phyloP scores from a whole-genome alignment of 352 stramenopile genomes.

The Phytophthora podocarpi region DNA sequence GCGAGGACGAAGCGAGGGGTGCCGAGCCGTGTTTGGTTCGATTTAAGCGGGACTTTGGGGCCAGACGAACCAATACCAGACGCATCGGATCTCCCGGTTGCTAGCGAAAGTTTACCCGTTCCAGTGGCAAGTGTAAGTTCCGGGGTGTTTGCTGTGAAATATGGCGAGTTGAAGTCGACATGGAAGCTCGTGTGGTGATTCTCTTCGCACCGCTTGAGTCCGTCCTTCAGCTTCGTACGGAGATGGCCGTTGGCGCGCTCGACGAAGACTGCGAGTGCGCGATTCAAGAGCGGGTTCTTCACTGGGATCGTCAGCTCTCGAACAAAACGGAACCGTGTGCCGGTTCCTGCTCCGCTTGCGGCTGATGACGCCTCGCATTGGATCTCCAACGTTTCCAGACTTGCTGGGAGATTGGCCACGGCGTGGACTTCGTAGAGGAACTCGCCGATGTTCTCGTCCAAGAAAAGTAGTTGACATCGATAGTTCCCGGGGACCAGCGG shows the following conservation, averaged over 20 bases:
- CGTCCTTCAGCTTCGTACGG: constrained; percentile 79
- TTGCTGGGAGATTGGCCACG: constrained; percentile 75
- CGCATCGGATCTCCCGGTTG: constrained; percentile 21
- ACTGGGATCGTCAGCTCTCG: constrained; percentile 77
- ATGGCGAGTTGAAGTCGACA: constrained; percentile 89
- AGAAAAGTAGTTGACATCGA: constrained; percentile 89
- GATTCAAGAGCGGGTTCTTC: constrained; percentile 82
- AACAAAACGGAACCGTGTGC: constrained; percentile 55
- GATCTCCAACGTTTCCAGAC: constrained; percentile 81
- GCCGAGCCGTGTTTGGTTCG: constrained; percentile 54
- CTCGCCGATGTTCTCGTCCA: constrained; percentile 93
- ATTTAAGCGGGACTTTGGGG: constrained; percentile 35
- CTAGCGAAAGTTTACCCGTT: constrained; percentile 9
- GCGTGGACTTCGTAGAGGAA: constrained; percentile 93
- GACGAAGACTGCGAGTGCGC: constrained; percentile 65
- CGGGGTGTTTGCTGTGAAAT: constrained; percentile 66
- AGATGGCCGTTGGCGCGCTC: constrained; percentile 74
- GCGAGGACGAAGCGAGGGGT: constrained; percentile 48
- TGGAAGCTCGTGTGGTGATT: constrained; percentile 66
- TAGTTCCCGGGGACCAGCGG: constrained; percentile 89
- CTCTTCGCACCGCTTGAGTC: constrained; percentile 79
- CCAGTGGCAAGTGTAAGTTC: constrained; percentile 47
- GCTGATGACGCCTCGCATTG: constrained; percentile 58
- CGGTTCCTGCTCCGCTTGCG: constrained; percentile 1
- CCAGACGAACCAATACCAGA: constrained; percentile 6